Conservation (phyloP, 768 basidiomycete genomes). For the Auricularia heimuer region DNA sequence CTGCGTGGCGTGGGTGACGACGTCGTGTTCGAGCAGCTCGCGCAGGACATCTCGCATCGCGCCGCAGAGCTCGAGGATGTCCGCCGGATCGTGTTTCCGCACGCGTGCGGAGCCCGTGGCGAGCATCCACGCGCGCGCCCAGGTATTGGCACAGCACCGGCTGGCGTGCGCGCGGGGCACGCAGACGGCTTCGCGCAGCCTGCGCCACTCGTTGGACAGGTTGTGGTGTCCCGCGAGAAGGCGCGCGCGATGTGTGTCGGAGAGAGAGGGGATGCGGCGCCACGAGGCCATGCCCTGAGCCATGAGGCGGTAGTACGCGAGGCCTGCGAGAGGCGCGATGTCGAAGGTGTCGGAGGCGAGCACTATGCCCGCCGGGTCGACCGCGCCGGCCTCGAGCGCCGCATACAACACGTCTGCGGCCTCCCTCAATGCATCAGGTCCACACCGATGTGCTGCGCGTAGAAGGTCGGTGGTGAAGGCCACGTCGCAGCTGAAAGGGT, state of each 20-base stretch:
- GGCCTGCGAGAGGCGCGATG: not conserved
- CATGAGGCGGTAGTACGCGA: not conserved
- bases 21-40: not conserved
- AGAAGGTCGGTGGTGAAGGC: not conserved
- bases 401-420: not conserved
- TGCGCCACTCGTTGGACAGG: not conserved
- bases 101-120: not conserved
- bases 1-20: conserved; percentile 1
- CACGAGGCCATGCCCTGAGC: not conserved
- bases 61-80: not conserved
- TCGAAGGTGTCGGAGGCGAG: not conserved
- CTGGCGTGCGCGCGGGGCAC: not conserved
- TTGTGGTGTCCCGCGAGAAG: conserved; percentile 1
- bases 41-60: not conserved
- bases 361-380: not conserved
- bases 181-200: not conserved
- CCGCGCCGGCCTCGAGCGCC: not conserved
- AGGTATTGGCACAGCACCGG: not conserved
- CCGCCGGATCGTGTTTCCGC: not conserved
- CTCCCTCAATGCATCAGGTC: not conserved
- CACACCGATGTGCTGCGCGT: not conserved
- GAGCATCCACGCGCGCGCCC: not conserved
- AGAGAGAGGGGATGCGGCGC: not conserved
- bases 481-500: conserved; percentile 34
- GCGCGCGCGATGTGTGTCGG: not conserved